These are phyloP conservation scores for Mucor irregularis DNA, from an alignment of 371 early-diverging fungal genomes.

Conservation along the genomic window DNA sequence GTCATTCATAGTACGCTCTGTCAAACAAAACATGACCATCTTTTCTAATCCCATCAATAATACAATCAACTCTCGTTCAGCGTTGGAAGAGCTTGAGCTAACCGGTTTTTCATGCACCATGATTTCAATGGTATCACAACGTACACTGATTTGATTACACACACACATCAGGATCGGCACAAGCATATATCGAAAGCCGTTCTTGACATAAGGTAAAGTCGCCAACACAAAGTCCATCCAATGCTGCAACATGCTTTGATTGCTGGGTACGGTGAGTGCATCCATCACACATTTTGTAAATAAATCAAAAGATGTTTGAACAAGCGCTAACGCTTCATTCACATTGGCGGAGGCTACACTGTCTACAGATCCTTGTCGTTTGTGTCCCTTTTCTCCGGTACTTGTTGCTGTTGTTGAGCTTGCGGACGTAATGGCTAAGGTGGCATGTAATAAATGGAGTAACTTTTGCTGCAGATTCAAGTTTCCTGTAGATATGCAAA, in stretches of 20 bases:
- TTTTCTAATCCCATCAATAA: conserved; percentile 67
- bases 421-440: conserved; percentile 52
- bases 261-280: conserved; percentile 57
- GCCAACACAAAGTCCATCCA: conserved; percentile 78
- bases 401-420: conserved; percentile 11
- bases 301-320: conserved; percentile 44
- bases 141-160: conserved; percentile 60
- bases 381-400: conserved; percentile 2
- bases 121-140: conserved; percentile 39
- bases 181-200: conserved; percentile 61
- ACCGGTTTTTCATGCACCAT: conserved; percentile 33
- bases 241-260: conserved; percentile 69
- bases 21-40: conserved; percentile 62
- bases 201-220: conserved; percentile 61
- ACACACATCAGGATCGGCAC: conserved; percentile 65
- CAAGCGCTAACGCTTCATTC: conserved; percentile 30
- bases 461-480: conserved; percentile 75
- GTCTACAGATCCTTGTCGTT: conserved; percentile 2
- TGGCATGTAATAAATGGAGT: conserved; percentile 64
- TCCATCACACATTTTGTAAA: conserved; percentile 65
- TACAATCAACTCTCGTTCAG: conserved; percentile 58
- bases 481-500: conserved; percentile 53
- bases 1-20: conserved; percentile 41
- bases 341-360: conserved; percentile 4
- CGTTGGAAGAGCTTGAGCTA: not conserved